Base-by-base conservation (phyloP, 352 stramenopile species). In the Globisporangium alternatum region DNA sequence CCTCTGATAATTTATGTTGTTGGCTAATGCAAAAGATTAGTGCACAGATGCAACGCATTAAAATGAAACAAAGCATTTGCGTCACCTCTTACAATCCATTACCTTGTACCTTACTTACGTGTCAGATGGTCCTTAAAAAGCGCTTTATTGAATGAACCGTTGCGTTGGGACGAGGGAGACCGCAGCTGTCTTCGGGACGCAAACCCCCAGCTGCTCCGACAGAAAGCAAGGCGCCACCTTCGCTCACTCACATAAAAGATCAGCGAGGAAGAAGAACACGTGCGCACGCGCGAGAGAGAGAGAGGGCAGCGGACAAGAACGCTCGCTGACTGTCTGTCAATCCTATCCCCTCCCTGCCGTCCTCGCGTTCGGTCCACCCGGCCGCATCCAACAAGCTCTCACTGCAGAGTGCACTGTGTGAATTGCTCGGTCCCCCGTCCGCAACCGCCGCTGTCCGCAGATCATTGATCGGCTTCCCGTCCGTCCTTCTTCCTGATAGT, bases 221-320 rank as follows among this genome's bases (percentile, higher is more conserved):
- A 52, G 63, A 68, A 68, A 37, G 8, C 17, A 25, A 52, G n/a
- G 45, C 45, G 37, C 39, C 56, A 48, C 30, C 44, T 51, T 62
- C n/a, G 35, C 45, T 39, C 62, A 62, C 62, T 55, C 62, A 52
- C 31, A 37, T 17, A 63, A 67, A 67, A 62, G 62, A 62, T 67
- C 62, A 67, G 35, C n/a, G 25, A 43, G 48, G 55, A 62, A 57
- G 54, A 58, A 48, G 37, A 37, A 58, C 12, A n/a, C 30, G 19
- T 19, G 15, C 37, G 45, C 44, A 22, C 30, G 43, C 9, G 43
- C 21, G 7, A 17, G 22, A 52, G 44, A 31, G 41, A 33, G n/a
- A 7, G 22, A 52, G n/a, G 22, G 17, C 39, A 37, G 43, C 51
- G 49, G 28, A 66, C 60, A 66, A 52, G 60, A 60, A 60, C 49